These are phyloP conservation scores for Mycosphaerella sp. DNA, from an alignment of 2,329 filamentous ascomycete species.

Conservation along the genomic window DNA sequence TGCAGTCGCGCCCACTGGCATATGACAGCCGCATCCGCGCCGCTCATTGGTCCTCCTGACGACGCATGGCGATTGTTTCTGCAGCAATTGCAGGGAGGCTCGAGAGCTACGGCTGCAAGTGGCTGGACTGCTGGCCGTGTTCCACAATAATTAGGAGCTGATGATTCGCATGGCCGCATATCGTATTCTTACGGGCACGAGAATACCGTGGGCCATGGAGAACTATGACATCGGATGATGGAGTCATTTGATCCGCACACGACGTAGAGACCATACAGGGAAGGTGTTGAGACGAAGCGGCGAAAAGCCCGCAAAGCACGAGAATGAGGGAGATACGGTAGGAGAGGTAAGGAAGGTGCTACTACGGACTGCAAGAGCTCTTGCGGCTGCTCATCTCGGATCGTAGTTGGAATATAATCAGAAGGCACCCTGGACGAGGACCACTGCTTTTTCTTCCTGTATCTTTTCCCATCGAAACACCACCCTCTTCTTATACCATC, in stretches of 20 bases:
- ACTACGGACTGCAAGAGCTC: background rate
- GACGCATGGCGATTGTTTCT: constrained; percentile 1
- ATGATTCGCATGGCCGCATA: constrained; percentile 5
- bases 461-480: constrained; percentile 1
- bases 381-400: constrained; percentile 6
- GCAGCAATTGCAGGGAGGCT: background rate
- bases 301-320: constrained; percentile 6
- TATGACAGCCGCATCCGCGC: background rate
- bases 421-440: constrained; percentile 8
- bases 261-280: background rate
- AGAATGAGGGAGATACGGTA: background rate
- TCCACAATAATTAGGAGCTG: constrained; percentile 4
- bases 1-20: constrained; percentile 1
- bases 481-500: background rate
- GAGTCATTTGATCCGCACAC: constrained; percentile 9
- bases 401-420: constrained; percentile 10
- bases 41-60: constrained; percentile 3
- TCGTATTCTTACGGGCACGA: constrained; percentile 17
- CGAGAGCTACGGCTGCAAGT: background rate
- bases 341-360: too few relatives aligned
- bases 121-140: background rate
- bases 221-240: constrained; percentile 22
- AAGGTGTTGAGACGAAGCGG: constrained; percentile 10
- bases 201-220: constrained; percentile 13
- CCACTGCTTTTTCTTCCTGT: background rate